Conservation (phyloP, 1,139 yeast species). For the Sugiyamaella xylanicola region DNA sequence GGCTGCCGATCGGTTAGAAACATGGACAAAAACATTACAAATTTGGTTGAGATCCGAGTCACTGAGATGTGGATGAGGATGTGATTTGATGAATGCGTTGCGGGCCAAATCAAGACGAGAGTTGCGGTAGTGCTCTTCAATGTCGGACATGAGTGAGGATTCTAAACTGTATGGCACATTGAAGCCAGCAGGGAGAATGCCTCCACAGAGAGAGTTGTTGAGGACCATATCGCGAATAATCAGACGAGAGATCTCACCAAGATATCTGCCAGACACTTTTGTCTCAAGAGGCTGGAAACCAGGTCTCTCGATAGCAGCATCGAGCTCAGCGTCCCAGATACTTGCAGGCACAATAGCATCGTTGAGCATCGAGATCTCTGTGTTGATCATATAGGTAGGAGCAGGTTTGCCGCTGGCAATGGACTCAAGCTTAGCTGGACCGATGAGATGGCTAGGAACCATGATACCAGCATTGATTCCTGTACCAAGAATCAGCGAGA, state of each 20-base stretch:
- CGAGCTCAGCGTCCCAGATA: slow-evolving; percentile 68
- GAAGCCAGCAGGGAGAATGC: slow-evolving; percentile 43
- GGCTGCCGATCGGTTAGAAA: slow-evolving; percentile 77
- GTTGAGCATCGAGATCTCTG: slow-evolving; percentile 43
- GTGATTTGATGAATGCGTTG: slow-evolving; percentile 27
- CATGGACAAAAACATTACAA: slow-evolving; percentile 66
- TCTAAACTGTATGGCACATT: slow-evolving; percentile 34
- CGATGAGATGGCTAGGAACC: slow-evolving; percentile 29
- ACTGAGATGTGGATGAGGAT: slow-evolving; percentile 29
- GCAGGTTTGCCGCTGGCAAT: slow-evolving; percentile 1
- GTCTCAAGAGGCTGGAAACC: slow-evolving; percentile 88
- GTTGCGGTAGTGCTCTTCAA: slow-evolving; percentile 33
- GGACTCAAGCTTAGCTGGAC: slow-evolving; percentile 15
- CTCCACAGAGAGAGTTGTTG: slow-evolving; percentile 52
- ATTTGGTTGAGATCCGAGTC: slow-evolving; percentile 46
- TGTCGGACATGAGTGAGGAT: slow-evolving; percentile 35
- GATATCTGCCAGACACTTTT: slow-evolving; percentile 82
- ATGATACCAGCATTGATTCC: slow-evolving; percentile 68
- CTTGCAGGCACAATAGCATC: slow-evolving; percentile 62
- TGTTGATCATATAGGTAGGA: slow-evolving; percentile 37
- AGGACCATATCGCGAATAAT: slow-evolving; percentile 67
- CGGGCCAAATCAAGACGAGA: slow-evolving; percentile 31
- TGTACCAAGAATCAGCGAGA: slow-evolving; percentile 88
- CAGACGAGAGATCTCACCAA: slow-evolving; percentile 81
- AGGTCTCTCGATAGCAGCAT: slow-evolving; percentile 64